Evolutionary conservation across 2,329 filamentous ascomycete genomes (phyloP).

Genomic region (Talaromyces piceae): DNA sequence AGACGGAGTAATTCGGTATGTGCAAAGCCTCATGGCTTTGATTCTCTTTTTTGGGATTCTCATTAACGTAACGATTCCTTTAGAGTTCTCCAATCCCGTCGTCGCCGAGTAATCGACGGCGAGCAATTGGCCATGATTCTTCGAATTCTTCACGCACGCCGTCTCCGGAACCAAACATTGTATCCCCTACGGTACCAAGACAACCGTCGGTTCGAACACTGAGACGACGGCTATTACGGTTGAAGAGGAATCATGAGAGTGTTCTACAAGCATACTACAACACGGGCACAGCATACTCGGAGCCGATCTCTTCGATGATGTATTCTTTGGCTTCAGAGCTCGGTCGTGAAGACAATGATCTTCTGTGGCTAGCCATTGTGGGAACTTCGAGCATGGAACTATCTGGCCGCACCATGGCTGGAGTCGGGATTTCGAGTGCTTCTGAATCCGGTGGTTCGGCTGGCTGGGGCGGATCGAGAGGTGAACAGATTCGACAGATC

Average conservation of each 20-base stretch:
- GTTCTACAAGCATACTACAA: constrained; percentile 77
- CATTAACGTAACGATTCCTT: constrained; percentile 12
- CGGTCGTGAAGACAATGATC: constrained; percentile 90
- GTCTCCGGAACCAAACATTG: constrained; percentile 35
- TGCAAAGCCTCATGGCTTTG: too few species aligned
- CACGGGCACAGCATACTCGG: constrained; percentile 81
- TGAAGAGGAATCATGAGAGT: constrained; percentile 69
- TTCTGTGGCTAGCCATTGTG: constrained; percentile 91
- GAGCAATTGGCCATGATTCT: constrained; percentile 31
- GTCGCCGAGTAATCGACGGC: constrained; percentile 34
- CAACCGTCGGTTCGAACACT: constrained; percentile 64
- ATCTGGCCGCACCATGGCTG: constrained; percentile 77
- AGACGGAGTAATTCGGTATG: constrained; percentile 79
- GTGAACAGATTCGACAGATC: constrained; percentile 75
- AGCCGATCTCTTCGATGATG: constrained; percentile 88
- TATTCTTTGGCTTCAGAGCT: constrained; percentile 93
- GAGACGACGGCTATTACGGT: constrained; percentile 62
- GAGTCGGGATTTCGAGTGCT: constrained; percentile 57
- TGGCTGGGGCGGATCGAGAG: constrained; percentile 75
- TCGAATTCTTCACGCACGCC: constrained; percentile 41
- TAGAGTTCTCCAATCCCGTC: constrained; percentile 35
- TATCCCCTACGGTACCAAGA: constrained; percentile 39
- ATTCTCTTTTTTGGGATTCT: neutral
- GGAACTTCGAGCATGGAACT: constrained; percentile 91
- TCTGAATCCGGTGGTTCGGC: constrained; percentile 49